These are phyloP conservation scores for Metschnikowia picachoensis DNA, from an alignment of 805 yeast species.

Conservation along the genomic window DNA sequence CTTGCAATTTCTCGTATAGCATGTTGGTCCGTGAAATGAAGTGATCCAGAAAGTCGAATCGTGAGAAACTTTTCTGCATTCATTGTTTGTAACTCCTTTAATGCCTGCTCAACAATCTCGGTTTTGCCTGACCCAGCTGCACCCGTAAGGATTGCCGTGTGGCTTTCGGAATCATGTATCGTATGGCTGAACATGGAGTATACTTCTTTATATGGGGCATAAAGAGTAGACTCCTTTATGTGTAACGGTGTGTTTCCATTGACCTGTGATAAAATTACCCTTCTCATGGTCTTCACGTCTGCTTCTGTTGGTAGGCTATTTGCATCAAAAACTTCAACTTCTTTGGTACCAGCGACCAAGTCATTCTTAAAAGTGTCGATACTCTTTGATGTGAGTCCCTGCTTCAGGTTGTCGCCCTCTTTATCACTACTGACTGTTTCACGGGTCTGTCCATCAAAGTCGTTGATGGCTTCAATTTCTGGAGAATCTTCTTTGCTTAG, in stretches of 20 bases:
- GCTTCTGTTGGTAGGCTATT: not conserved
- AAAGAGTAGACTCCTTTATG: constrained; percentile 10
- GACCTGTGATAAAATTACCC: constrained; percentile 10
- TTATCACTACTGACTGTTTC: too few relatives aligned
- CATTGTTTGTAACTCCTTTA: constrained; percentile 39
- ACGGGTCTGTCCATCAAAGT: too few relatives aligned
- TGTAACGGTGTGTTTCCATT: constrained; percentile 10
- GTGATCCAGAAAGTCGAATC: constrained; percentile 63
- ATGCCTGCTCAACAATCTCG: constrained; percentile 52
- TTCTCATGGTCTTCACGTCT: constrained; percentile 9
- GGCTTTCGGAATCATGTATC: constrained; percentile 66
- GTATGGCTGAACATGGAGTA: constrained; percentile 60
- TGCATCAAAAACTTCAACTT: too few relatives aligned
- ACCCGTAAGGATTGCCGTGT: constrained; percentile 77
- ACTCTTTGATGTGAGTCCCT: too few relatives aligned
- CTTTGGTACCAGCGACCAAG: too few relatives aligned
- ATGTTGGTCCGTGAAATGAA: constrained; percentile 68
- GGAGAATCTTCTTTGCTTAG: too few relatives aligned
- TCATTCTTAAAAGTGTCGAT: too few relatives aligned
- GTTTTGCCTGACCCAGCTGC: constrained; percentile 79
- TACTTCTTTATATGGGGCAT: constrained; percentile 46
- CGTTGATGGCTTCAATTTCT: too few relatives aligned
- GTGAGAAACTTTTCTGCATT: constrained; percentile 53
- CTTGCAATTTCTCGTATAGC: constrained; percentile 86
- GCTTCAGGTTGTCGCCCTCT: too few relatives aligned